Evolutionary conservation across 1,139 yeast species (phyloP).

Genomic region (Geotrichum candidum): DNA sequence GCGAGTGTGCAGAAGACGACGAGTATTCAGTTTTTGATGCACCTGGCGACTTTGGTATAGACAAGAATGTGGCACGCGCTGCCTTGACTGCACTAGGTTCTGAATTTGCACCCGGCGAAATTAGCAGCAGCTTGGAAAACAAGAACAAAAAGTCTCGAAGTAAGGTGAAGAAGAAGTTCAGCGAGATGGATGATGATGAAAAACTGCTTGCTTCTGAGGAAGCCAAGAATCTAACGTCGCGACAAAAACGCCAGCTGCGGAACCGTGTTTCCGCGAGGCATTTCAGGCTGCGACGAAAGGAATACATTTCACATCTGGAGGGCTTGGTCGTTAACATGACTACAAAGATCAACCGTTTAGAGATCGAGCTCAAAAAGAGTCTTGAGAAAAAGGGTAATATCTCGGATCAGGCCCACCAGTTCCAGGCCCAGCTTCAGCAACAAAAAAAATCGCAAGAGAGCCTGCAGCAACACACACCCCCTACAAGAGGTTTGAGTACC

Average conservation of each 20-base stretch:
- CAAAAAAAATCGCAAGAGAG: background rate
- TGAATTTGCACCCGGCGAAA: slow-evolving; percentile 9
- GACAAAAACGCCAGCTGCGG: slow-evolving; percentile 33
- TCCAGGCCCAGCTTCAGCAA: background rate
- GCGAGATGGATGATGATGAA: slow-evolving; percentile 30
- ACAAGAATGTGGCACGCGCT: slow-evolving; percentile 17
- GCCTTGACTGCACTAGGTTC: slow-evolving; percentile 17
- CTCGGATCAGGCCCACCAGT: background rate
- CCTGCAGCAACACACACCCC: background rate
- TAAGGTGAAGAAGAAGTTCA: slow-evolving; percentile 9
- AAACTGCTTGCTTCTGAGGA: slow-evolving; percentile 29
- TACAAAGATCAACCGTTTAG: slow-evolving; percentile 23
- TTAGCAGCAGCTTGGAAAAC: background rate
- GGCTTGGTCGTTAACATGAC: slow-evolving; percentile 27
- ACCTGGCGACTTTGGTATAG: slow-evolving; percentile 15
- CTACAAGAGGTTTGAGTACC: background rate
- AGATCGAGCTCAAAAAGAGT: slow-evolving; percentile 11
- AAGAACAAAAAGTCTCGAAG: background rate
- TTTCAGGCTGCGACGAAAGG: slow-evolving; percentile 33
- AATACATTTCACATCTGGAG: slow-evolving; percentile 32
- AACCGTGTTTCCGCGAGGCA: slow-evolving; percentile 34
- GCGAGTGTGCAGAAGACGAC: slow-evolving; percentile 10
- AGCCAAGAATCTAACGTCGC: slow-evolving; percentile 30
- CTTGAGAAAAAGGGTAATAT: background rate
- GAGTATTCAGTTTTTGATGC: slow-evolving; percentile 3